Percentiles rank a stretch among this genome's conserved stretches.
Conservation (phyloP, 139 green algal genomes). For the Chlorella sorokiniana region DNA sequence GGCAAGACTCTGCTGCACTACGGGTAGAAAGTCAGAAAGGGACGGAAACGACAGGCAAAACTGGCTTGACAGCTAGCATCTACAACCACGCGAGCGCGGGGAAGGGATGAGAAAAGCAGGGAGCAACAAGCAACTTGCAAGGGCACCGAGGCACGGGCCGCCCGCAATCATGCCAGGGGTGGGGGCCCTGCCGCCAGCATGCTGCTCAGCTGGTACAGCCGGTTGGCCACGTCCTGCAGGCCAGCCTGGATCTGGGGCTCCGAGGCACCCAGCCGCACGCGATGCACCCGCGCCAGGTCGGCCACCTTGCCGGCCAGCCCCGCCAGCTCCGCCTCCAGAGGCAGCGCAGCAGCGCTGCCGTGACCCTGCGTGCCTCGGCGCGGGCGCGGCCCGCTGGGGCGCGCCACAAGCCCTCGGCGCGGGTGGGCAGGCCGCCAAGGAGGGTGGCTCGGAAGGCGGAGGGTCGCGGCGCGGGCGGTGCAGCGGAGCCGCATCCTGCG, state of each 20-base stretch:
- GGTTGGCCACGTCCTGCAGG: conserved; percentile 18
- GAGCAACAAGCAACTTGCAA: too few species aligned
- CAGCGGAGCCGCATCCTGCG: background rate
- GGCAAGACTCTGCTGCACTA: too few species aligned
- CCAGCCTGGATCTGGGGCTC: background rate
- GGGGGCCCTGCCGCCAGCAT: background rate
- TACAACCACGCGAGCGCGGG: too few species aligned
- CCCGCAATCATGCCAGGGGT: background rate
- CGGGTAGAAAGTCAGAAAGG: too few species aligned
- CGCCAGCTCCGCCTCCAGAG: conserved; percentile 1
- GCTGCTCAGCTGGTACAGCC: conserved; percentile 1
- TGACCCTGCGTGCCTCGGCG: background rate
- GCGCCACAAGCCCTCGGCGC: background rate
- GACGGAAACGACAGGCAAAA: too few species aligned
- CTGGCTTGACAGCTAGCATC: too few species aligned
- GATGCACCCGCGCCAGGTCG: background rate
- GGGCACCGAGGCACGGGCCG: too few species aligned
- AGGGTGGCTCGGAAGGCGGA: background rate
- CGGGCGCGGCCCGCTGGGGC: background rate
- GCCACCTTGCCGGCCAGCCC: background rate
- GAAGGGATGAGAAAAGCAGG: too few species aligned
- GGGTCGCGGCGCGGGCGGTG: background rate
- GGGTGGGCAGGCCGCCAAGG: background rate
- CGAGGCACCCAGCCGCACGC: background rate
- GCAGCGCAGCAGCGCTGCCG: background rate